phyloP scores from a whole-genome alignment of 2,329 filamentous ascomycete species.

The Neurospora sp. region DNA sequence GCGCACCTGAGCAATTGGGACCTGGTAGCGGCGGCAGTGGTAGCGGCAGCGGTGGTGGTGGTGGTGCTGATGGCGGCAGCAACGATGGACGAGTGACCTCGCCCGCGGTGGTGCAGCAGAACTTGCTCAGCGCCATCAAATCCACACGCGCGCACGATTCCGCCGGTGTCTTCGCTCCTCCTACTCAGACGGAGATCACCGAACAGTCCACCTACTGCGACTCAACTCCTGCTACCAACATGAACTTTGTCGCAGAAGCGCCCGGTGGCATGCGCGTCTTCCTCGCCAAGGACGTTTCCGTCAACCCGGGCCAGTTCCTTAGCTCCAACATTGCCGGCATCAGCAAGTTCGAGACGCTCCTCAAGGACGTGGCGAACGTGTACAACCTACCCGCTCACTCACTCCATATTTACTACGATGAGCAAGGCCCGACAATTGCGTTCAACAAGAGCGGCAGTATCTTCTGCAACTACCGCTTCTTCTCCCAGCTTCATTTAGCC shows the following conservation, averaged over 20 bases:
- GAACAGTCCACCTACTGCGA: conserved; percentile 86
- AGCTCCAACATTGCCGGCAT: conserved; percentile 49
- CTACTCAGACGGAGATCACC: conserved; percentile 61
- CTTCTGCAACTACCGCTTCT: conserved; percentile 91
- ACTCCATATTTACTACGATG: conserved; percentile 83
- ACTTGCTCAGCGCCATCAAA: conserved; percentile 67
- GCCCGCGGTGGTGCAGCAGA: conserved; percentile 53
- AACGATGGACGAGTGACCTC: conserved; percentile 47
- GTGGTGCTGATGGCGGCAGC: conserved; percentile 8
- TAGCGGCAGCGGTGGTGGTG: background rate
- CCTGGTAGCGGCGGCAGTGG: background rate
- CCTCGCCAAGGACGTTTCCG: conserved; percentile 44
- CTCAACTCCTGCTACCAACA: conserved; percentile 60
- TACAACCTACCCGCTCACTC: conserved; percentile 61
- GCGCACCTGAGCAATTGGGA: background rate
- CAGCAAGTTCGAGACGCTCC: conserved; percentile 57
- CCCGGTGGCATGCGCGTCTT: conserved; percentile 67
- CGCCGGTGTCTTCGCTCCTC: conserved; percentile 60
- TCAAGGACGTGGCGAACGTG: conserved; percentile 59
- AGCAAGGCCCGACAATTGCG: conserved; percentile 69
- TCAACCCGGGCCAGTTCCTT: conserved; percentile 47
- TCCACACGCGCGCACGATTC: conserved; percentile 71
- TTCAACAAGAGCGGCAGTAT: conserved; percentile 83
- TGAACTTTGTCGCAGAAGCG: conserved; percentile 59
- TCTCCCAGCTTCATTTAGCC: conserved; percentile 62